phyloP scores from a whole-genome alignment of 805 yeast genomes.

The Vanderwaltozyma polyspora region DNA sequence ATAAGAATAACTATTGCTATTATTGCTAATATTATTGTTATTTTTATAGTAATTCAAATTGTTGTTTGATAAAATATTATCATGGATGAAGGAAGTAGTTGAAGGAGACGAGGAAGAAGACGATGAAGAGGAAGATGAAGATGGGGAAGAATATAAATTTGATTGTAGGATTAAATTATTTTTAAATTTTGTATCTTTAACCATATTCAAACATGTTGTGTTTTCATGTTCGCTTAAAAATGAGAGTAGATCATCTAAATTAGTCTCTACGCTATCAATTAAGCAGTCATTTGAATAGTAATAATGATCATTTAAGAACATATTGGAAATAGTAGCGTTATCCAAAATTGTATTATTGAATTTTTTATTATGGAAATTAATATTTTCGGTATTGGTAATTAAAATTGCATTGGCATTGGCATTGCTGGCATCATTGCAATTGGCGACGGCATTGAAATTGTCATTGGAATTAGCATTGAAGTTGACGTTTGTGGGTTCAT shows the following conservation, averaged over 20 bases:
- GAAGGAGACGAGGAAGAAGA: no score
- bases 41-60: neutral
- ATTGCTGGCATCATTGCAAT: neutral
- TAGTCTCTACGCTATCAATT: neutral
- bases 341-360: no score
- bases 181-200: no score
- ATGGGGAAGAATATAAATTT: no score
- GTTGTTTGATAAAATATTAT: neutral
- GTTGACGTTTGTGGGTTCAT: no score
- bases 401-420: neutral
- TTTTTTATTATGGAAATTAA: no score
- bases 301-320: slow-evolving; percentile 1
- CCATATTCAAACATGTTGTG: neutral
- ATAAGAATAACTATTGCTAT: neutral
- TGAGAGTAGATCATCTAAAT: slow-evolving; percentile 2
- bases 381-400: no score
- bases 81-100: neutral
- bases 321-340: no score
- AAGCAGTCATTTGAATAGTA: slow-evolving; percentile 2
- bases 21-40: neutral
- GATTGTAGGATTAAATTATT: no score
- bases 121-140: no score
- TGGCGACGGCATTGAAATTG: neutral
- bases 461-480: neutral
- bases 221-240: slow-evolving; percentile 4